Conservation (phyloP, 2,329 filamentous ascomycete species). For the Blumeriella jaapii region DNA sequence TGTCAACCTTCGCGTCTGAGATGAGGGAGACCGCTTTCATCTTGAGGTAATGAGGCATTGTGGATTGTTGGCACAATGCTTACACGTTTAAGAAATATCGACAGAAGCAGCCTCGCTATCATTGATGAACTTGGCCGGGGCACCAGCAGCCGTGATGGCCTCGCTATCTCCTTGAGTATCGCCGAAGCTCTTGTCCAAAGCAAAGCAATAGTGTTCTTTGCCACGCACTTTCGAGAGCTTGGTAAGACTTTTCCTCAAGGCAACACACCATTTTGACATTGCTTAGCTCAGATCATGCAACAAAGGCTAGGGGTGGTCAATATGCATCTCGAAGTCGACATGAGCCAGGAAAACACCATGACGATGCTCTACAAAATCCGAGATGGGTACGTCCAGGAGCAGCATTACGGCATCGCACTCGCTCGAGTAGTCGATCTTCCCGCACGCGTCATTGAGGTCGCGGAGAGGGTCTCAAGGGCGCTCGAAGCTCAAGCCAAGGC, state of each 20-base stretch:
- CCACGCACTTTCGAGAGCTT: constrained; percentile 82
- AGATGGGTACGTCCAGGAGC: constrained; percentile 56
- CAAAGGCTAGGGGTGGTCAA: constrained; percentile 72
- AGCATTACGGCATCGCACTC: constrained; percentile 75
- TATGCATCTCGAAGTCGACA: constrained; percentile 66
- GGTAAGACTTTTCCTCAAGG: no score
- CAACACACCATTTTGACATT: no score
- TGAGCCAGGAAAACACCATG: constrained; percentile 47
- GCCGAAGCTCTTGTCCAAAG: constrained; percentile 78
- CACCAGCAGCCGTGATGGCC: constrained; percentile 77
- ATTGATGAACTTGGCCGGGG: constrained; percentile 88
- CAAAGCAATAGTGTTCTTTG: constrained; percentile 77
- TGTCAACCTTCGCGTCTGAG: constrained; percentile 87
- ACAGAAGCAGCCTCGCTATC: constrained; percentile 64
- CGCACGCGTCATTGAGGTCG: constrained; percentile 50
- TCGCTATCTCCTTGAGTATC: constrained; percentile 82
- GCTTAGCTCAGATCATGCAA: constrained; percentile 54
- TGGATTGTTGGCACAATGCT: neutral
- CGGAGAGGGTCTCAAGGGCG: constrained; percentile 51
- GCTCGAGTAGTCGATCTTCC: constrained; percentile 69
- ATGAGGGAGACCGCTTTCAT: constrained; percentile 97
- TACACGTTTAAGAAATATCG: constrained; percentile 50
- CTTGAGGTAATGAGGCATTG: constrained; percentile 37
- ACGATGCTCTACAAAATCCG: constrained; percentile 81
- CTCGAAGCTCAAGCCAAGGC: constrained; percentile 47